A percentile compares a stretch with the other conserved stretches of the same genome.
These are phyloP conservation scores for Heliosperma pusillum DNA, from an alignment of 148 eudicot genomes.

Conservation along the genomic window DNA sequence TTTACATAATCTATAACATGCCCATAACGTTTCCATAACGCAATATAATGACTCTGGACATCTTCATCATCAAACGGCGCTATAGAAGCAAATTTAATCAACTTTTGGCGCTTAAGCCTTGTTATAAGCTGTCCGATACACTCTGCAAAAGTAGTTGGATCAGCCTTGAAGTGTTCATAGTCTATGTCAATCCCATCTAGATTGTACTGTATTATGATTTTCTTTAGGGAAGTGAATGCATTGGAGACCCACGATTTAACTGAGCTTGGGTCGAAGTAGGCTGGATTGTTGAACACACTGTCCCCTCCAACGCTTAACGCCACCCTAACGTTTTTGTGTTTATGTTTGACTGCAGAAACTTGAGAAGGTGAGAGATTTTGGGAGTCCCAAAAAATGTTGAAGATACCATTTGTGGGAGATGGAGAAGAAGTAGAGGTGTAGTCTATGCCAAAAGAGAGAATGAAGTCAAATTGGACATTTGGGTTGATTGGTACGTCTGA, in stretches of 20 bases:
- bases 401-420: constrained; percentile 45
- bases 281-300: constrained; percentile 24
- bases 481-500: constrained; percentile 50
- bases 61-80: constrained; percentile 41
- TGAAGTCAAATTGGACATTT: constrained; percentile 46
- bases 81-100: constrained; percentile 41
- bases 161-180: constrained; percentile 45
- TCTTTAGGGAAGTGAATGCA: constrained; percentile 36
- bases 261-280: constrained; percentile 35
- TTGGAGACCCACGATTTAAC: constrained; percentile 47
- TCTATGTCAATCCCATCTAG: constrained; percentile 51
- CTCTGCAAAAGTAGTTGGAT: constrained; percentile 31
- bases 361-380: constrained; percentile 34
- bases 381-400: constrained; percentile 53
- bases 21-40: constrained; percentile 40
- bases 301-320: constrained; percentile 48
- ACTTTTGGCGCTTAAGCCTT: constrained; percentile 29
- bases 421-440: constrained; percentile 44
- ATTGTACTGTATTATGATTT: constrained; percentile 25
- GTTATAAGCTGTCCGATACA: constrained; percentile 45
- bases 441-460: constrained; percentile 57
- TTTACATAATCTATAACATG: constrained; percentile 44
- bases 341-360: constrained; percentile 29
- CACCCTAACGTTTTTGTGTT: constrained; percentile 41
- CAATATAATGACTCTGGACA: constrained; percentile 35